phyloP scores from a whole-genome alignment of 2,329 filamentous ascomycete genomes.

The Tolypocladium pustulatum region DNA sequence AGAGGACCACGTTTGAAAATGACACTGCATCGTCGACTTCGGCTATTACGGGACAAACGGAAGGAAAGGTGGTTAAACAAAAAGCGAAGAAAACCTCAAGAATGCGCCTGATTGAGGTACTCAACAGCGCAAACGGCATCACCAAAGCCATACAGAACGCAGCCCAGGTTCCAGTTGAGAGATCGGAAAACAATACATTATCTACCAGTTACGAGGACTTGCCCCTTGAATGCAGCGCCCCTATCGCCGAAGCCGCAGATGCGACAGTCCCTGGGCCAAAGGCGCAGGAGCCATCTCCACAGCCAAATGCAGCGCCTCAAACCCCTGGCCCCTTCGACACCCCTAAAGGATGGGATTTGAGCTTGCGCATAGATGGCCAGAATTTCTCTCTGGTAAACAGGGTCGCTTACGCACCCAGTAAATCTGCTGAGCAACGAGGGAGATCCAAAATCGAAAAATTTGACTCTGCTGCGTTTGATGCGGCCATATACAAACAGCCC shows the following conservation, averaged over 20 bases:
- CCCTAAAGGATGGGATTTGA: background rate
- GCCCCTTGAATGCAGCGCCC: too few relatives aligned
- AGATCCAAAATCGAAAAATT: constrained; percentile 2
- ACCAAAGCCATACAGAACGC: background rate
- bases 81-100: background rate
- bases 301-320: background rate
- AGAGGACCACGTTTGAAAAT: background rate
- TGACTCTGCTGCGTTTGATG: constrained; percentile 22
- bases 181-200: background rate
- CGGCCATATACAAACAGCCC: constrained; percentile 27
- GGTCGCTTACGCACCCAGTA: background rate
- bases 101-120: background rate
- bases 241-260: background rate
- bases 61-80: background rate
- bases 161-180: background rate
- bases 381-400: background rate
- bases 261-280: background rate
- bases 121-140: background rate
- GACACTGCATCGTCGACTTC: background rate
- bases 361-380: background rate
- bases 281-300: background rate
- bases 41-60: background rate
- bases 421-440: background rate
- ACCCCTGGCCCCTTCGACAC: background rate
- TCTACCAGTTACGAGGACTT: background rate